Base-by-base conservation (phyloP, 257 asterid species). In the Misopates orontium region DNA sequence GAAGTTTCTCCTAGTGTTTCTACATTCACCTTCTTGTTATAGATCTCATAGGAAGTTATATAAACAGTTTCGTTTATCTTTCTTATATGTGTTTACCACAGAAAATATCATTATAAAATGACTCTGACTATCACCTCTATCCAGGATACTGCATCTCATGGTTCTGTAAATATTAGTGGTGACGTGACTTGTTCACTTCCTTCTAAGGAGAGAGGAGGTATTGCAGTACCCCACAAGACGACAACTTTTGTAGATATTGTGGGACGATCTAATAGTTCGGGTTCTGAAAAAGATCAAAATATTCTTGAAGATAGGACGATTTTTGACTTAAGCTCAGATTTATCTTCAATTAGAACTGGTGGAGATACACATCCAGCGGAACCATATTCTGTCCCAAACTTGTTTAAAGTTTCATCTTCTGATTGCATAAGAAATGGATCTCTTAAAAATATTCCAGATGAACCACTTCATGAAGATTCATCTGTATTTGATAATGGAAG, bases 221-320 rank as follows among this genome's bases (percentile, higher is more conserved):
- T 66, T 66, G 75, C 80, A 67, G 68, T 69, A 32, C 85, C 90
- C 67, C 83, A 68, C 67, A 84, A 81, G 78, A 64, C 56, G 79
- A 76, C 89, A 40, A 71, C 82, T 69, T 90, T 84, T 84, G 95
- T 93, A 68, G 99, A 93, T 83, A 70, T 90, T 62, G 94, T 93
- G 68, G 96, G 97, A 59, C 83, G 85, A 40, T 71, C 94, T 54
- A 71, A 70, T 80, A 73, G 59, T 73, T 75, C 80, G 77, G 74
- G 78, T 70, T 70, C 68, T 20, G 94, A 82, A 65, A 83, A 84
- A 54, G 95, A 82, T 69, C 82, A 72, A 75, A 73, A 61, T 71
- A 60, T 40, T 49, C 59, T 64, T 60, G 85, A 76, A 51, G 79
- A 78, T 55, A 64, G 78, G 64, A 44, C 9, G 64, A 19, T 66